These are phyloP conservation scores for Apiospora koreana DNA, from an alignment of 2,329 filamentous ascomycete species.

Conservation along the genomic window DNA sequence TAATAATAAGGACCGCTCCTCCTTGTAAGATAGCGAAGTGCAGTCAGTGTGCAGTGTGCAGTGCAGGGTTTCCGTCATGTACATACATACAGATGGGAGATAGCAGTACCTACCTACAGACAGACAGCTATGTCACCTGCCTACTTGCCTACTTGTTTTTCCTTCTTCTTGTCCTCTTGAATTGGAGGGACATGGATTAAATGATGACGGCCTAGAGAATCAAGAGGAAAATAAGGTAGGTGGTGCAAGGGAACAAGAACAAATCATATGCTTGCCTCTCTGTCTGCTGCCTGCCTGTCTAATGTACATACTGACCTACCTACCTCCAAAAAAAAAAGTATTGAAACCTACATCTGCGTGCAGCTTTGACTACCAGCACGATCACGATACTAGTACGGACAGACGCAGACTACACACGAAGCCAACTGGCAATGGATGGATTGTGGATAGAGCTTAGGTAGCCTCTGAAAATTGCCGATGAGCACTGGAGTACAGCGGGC, in stretches of 20 bases:
- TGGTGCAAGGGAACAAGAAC: not conserved
- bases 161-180: not conserved
- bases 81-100: not conserved
- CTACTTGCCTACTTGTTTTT: not conserved
- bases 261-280: not conserved
- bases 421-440: not conserved
- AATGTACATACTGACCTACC: not conserved
- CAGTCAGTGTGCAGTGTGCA: too few species aligned
- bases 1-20: not conserved
- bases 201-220: conserved; percentile 2
- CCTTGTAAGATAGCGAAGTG: not conserved
- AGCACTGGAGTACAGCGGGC: not conserved
- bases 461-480: not conserved
- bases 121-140: too few species aligned
- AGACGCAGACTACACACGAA: not conserved
- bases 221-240: not conserved
- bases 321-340: too few species aligned
- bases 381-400: not conserved
- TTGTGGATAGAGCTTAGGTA: not conserved
- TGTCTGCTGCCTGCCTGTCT: not conserved
- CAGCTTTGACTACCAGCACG: not conserved
- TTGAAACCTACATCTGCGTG: not conserved
- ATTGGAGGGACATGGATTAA: not conserved
- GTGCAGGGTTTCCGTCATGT: not conserved
- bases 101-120: not conserved